Evolutionary conservation across 352 stramenopile species (phyloP), one percentile per base, ranked within the genome.

Genomic region (Globisporangium splendens): DNA sequence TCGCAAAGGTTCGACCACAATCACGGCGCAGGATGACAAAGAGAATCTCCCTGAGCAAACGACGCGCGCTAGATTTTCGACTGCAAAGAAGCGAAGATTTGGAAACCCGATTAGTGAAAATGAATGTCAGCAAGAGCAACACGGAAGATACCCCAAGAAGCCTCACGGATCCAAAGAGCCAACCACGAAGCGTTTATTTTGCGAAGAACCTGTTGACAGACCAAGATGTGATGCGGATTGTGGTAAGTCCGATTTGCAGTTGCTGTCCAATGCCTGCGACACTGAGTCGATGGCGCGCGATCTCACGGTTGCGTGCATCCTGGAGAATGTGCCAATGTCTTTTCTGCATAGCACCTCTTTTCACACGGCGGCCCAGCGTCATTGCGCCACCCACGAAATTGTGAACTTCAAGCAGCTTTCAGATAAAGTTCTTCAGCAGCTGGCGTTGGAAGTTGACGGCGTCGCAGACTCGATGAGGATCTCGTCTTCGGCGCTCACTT

Each of bases 291-390:
- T 55, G 13, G 21, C 63, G 12, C 54, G 49, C 4, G 49, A 41
- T 1, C 47, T 67, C 17, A 44, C 33, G 24, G 15, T 50, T 1
- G 55, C 55, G 3, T 67, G 61, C 24, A 28, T 67, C 18, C 35
- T 22, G 12, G 55, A 67, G 28, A 46, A 48, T 21, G 61, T 67
- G 21, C 55, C 55, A 10, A 15, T 63, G 15, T 38, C 54, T 6
- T 67, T 60, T 35, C 48, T 67, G 18, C 54, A 47, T 8, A 63
- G 55, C 13, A 14, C 13, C 8, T n/a, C 28, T 33, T 59, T 67
- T 11, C 7, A 33, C 15, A 28, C 11, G 8, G 44, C 54, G 24
- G 13, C 51, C 18, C 54, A 53, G 47, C 18, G 28, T 10, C 43
- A 15, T 21, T 20, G 13, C 18, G 41, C 13, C 24, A 18, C n/a